Evolutionary conservation across 768 basidiomycete genomes (phyloP).

Genomic region (Mycena crocata): DNA sequence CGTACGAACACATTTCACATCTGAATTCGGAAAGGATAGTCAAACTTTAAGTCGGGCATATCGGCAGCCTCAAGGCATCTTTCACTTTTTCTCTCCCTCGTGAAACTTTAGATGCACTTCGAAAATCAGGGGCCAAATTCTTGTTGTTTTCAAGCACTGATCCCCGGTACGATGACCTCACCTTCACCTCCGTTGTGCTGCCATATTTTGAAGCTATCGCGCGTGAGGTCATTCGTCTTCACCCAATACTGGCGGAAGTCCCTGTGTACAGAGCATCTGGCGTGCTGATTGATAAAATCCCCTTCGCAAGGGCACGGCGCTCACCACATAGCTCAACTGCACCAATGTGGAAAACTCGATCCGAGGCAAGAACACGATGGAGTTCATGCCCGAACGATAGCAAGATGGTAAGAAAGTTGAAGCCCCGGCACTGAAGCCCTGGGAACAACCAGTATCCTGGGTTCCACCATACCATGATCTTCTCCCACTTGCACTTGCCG

Average conservation of each 20-base stretch:
- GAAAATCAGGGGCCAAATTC: constrained; percentile 7
- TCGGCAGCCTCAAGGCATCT: constrained; percentile 12
- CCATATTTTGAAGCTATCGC: constrained; percentile 32
- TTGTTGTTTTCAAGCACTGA: constrained; percentile 1
- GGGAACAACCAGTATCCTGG: constrained; percentile 40
- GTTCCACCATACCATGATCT: constrained; percentile 41
- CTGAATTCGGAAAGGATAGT: too few relatives aligned
- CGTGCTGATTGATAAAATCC: constrained; percentile 16
- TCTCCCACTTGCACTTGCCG: constrained; percentile 42
- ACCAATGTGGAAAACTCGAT: constrained; percentile 38
- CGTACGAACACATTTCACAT: too few relatives aligned
- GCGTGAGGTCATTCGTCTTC: constrained; percentile 27
- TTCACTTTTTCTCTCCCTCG: background rate
- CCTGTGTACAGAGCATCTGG: constrained; percentile 16
- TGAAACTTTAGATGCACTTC: constrained; percentile 10
- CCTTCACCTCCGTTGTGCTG: background rate
- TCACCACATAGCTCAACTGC: constrained; percentile 31
- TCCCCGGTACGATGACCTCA: constrained; percentile 26
- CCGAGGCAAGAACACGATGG: constrained; percentile 42
- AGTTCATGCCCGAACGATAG: constrained; percentile 41
- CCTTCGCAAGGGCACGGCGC: constrained; percentile 26
- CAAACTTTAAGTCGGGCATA: too few relatives aligned
- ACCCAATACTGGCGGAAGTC: constrained; percentile 9
- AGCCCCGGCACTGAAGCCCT: background rate
- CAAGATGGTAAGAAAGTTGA: constrained; percentile 22